Base-by-base conservation (phyloP, 169 alveolate species). In the Plasmodium sp. region DNA sequence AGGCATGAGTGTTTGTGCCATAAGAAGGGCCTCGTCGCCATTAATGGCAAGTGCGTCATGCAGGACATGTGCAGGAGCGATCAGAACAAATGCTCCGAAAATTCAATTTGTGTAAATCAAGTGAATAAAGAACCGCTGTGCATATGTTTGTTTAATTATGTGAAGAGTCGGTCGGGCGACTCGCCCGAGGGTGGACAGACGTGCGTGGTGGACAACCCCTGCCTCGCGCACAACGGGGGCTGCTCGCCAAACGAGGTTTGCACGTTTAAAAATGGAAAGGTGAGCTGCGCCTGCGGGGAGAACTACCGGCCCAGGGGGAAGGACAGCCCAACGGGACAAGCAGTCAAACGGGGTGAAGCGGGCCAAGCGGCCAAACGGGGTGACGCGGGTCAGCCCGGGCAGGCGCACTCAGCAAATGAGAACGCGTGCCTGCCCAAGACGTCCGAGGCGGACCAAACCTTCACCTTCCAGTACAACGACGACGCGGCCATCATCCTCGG, bases 91-190 rank as follows among this genome's bases (percentile, higher is more conserved):
- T 88, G 94, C 27, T 67, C 94, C 18, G 94, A 88, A 62, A 79
- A 88, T 80, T 88, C 94, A 12, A 77, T 88, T 14, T 88, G 94
- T 79, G 83, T 88, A 16, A 88, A 88, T 80, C 43, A 34, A 58
- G 10, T 81, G 43, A 88, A 88, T 81, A 77, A 88, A 56, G 91
- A 54, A 79, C 94, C 94, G 7, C n/a, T 88, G 7, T 88, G 94
- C 51, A 33, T 88, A 73, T 88, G 94, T 48, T 58, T 80, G 72
- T 88, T 79, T 88, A 88, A 88, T 51, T 88, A 88, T 88, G 31
- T 10, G 33, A 88, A 80, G 62, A 79, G 45, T 39, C 33, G 45
- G 41, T 90, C 39, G 27, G 16, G 36, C 16, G 12, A 6, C 77
- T 27, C 2, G 7, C 1, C 18, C 3, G 34, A 9, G 14, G 36